A percentile compares a stretch with the other conserved stretches of the same genome.
Evolutionary conservation across 2,329 filamentous ascomycete species (phyloP).

Genomic region (Ophiosphaerella herpotricha): DNA sequence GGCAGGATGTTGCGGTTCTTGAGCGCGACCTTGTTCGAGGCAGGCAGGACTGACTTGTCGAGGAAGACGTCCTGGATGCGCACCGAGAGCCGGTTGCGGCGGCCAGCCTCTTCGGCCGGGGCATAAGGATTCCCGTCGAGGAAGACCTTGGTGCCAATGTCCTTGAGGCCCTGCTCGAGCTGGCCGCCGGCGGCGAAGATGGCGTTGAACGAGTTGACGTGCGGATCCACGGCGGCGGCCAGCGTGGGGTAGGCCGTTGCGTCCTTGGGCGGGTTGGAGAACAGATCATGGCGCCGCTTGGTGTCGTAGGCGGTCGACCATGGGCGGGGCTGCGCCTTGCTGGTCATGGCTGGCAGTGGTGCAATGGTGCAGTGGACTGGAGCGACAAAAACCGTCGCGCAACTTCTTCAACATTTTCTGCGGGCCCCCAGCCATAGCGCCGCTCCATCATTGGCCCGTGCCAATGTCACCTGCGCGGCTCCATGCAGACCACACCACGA

Average conservation of each 20-base stretch:
- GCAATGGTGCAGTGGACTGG: neutral
- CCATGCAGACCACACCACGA: slow-evolving; percentile 22
- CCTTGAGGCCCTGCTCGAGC: slow-evolving; percentile 75
- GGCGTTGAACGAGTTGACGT: slow-evolving; percentile 94
- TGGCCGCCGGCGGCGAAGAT: slow-evolving; percentile 77
- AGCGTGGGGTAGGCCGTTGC: slow-evolving; percentile 86
- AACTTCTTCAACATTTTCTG: slow-evolving; percentile 16
- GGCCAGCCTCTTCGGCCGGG: slow-evolving; percentile 59
- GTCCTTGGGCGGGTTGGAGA: slow-evolving; percentile 85
- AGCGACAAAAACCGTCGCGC: slow-evolving; percentile 1
- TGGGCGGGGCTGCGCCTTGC: slow-evolving; percentile 42
- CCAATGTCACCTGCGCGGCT: slow-evolving; percentile 23
- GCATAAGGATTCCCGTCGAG: slow-evolving; percentile 72
- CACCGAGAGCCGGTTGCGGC: slow-evolving; percentile 76
- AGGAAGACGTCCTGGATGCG: slow-evolving; percentile 81
- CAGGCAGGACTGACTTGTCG: slow-evolving; percentile 78
- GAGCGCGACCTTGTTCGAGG: slow-evolving; percentile 79
- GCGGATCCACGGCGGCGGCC: slow-evolving; percentile 82
- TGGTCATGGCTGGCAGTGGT: neutral
- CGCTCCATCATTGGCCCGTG: slow-evolving; percentile 22
- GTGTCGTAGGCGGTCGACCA: slow-evolving; percentile 91
- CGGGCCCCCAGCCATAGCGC: slow-evolving; percentile 4
- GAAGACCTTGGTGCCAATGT: slow-evolving; percentile 88
- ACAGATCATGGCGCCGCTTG: slow-evolving; percentile 82
- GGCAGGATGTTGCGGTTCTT: slow-evolving; percentile 85